phyloP scores from a whole-genome alignment of 441 rosid species.

The Pelargonium fulgidum region DNA sequence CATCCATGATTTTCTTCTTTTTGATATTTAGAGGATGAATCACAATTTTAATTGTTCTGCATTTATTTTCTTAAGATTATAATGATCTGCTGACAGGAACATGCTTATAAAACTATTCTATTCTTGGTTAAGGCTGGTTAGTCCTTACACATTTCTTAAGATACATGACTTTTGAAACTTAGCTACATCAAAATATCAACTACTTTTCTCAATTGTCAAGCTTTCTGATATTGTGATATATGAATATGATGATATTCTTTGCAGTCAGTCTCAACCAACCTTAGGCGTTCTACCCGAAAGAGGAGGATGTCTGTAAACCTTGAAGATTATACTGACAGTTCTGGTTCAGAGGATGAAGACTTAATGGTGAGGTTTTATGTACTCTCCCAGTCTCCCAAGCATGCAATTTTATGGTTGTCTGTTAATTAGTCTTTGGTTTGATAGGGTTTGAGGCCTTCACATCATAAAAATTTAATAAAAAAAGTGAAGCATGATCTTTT shows the following conservation, averaged over 20 bases:
- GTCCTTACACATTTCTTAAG: slow-evolving; percentile 13
- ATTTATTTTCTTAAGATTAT: neutral
- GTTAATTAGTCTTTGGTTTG: slow-evolving; percentile 8
- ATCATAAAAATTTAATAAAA: slow-evolving; percentile 2
- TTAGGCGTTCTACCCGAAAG: slow-evolving; percentile 91
- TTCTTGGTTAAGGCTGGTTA: neutral
- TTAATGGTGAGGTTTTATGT: slow-evolving; percentile 59
- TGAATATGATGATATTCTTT: slow-evolving; percentile 22
- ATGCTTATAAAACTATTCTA: neutral
- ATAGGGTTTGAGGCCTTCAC: neutral
- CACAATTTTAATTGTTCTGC: neutral
- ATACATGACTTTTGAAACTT: slow-evolving; percentile 22
- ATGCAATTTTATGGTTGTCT: slow-evolving; percentile 12
- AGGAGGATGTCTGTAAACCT: slow-evolving; percentile 80
- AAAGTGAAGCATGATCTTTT: neutral
- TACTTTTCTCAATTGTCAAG: slow-evolving; percentile 10
- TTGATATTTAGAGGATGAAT: neutral
- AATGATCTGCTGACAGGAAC: neutral
- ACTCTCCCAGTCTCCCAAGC: slow-evolving; percentile 20
- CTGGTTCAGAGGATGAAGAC: slow-evolving; percentile 93
- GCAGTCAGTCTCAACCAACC: slow-evolving; percentile 69
- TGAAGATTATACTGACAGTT: slow-evolving; percentile 78
- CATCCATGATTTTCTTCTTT: neutral
- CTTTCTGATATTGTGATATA: slow-evolving; percentile 19
- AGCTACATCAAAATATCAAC: slow-evolving; percentile 11